Evolutionary conservation across 2,329 filamentous ascomycete species (phyloP), one percentile per base, ranked within the genome.

Genomic region (Phyllosticta citribraziliensis): DNA sequence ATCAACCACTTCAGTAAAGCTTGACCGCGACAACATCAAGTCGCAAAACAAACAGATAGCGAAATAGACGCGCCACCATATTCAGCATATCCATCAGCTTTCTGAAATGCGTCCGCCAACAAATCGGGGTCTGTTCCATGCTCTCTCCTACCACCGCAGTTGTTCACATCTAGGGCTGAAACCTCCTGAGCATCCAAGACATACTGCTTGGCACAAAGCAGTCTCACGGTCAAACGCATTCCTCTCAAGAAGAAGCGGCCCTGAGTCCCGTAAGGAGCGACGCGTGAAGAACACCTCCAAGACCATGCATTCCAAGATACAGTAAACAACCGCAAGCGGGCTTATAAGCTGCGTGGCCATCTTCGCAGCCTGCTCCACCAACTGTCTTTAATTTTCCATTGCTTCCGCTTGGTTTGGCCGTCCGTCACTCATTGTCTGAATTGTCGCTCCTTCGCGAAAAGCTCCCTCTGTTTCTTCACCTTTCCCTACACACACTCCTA

Each of bases 291-390:
- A 47, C 35, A n/a, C 40, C 40, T 47, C 14, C 40, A 47, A 47
- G 6, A 47, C 40, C 40, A 47, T 47, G 40, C 40, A 47, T 47
- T 47, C 40, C 40, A 47, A 47, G n/a, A 47, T n/a, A 17, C 40
- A 47, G 40, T 60, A 52, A 60, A 60, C 58, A 60, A 56, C 53
- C 53, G 58, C 55, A 60, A 33, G 40, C 58, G 53, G 35, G 19
- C 47, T 55, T 60, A 60, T 60, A 60, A 30, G 12, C 33, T 60
- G 19, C 35, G 17, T 6, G 24, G 4, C 53, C 22, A 35, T 50
- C 24, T 19, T 30, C 6, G 19, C 24, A 19, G 17, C 12, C 35
- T 35, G 24, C 25, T 33, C 25, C 14, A 22, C 53, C 58, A 19
- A 60, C 58, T 56, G 20, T 60, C 58, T 25, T 60, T 60, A 52